Conservation (phyloP, 345 rosid genomes). For the Jatropha curcas region DNA sequence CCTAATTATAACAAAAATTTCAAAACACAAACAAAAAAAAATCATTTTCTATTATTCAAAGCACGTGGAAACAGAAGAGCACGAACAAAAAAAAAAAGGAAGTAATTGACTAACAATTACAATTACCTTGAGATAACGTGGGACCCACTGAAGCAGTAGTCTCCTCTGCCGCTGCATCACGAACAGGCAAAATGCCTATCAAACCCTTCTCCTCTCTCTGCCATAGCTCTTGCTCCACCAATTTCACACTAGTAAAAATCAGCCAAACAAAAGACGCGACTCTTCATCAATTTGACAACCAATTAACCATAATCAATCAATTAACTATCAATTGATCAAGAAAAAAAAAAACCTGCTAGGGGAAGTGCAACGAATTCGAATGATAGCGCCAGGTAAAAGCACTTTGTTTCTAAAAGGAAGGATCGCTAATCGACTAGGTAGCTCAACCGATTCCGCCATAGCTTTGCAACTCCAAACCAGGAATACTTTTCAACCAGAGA, state of each 20-base stretch:
- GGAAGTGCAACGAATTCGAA: conserved; percentile 98
- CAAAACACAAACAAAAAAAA: not conserved
- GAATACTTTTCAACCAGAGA: too few species aligned
- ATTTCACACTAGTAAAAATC: conserved; percentile 66
- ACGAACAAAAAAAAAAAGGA: not conserved
- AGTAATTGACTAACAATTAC: not conserved
- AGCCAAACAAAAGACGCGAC: not conserved
- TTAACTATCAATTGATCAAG: conserved; percentile 10
- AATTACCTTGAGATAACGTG: conserved; percentile 55
- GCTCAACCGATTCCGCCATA: conserved; percentile 95
- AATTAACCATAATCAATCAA: not conserved
- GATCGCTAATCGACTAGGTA: conserved; percentile 86
- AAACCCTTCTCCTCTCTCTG: conserved; percentile 96
- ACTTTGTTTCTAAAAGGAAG: conserved; percentile 98
- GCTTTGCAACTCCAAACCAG: not conserved
- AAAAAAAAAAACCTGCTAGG: conserved; percentile 62
- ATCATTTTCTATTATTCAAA: not conserved
- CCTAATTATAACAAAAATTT: conserved; percentile 33
- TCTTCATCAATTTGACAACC: not conserved
- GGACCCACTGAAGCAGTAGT: conserved; percentile 44
- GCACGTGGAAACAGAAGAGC: not conserved
- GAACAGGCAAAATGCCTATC: conserved; percentile 92
- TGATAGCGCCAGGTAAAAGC: conserved; percentile 95
- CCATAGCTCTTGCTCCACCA: conserved; percentile 99
- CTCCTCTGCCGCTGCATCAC: conserved; percentile 65